Evolutionary conservation across 2,329 filamentous ascomycete genomes (phyloP).

Genomic region (Neocucurbitaria cava): DNA sequence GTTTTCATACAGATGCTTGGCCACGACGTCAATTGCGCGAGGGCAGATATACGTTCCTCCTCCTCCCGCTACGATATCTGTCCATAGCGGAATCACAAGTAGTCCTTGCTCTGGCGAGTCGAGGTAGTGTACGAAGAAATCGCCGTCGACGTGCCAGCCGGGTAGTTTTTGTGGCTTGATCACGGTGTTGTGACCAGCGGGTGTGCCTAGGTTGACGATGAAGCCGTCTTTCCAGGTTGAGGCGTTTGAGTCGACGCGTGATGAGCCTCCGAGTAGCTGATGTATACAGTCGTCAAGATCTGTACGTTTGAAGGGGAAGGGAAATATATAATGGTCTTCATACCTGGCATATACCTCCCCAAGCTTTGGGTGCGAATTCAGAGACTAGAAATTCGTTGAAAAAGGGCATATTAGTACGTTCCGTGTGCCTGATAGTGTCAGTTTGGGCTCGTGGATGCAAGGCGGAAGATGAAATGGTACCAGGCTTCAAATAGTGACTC

Average conservation of each 20-base stretch:
- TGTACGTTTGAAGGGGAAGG: too few species aligned
- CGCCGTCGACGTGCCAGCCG: conserved; percentile 74
- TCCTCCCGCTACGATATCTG: conserved; percentile 65
- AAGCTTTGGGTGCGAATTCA: conserved; percentile 69
- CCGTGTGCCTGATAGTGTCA: conserved; percentile 48
- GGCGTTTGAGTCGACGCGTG: conserved; percentile 35
- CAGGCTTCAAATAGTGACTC: not conserved
- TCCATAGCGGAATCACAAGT: conserved; percentile 72
- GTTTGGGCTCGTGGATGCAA: not conserved
- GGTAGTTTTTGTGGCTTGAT: conserved; percentile 61
- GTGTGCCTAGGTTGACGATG: conserved; percentile 72
- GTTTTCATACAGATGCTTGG: conserved; percentile 64
- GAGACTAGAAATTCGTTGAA: conserved; percentile 63
- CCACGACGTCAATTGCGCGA: conserved; percentile 64
- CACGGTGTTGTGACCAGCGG: conserved; percentile 57
- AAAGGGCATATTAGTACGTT: conserved; percentile 69
- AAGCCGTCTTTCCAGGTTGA: conserved; percentile 71
- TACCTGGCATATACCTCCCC: conserved; percentile 67
- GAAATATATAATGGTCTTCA: too few species aligned
- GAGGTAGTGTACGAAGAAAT: conserved; percentile 76
- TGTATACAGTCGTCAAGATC: too few species aligned
- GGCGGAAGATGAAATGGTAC: not conserved
- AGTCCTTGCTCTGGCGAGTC: conserved; percentile 74
- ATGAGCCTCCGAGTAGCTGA: conserved; percentile 66
- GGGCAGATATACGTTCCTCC: conserved; percentile 72